Evolutionary conservation across 371 early-diverging fungal species (phyloP).

Genomic region (Mortierella sp.): DNA sequence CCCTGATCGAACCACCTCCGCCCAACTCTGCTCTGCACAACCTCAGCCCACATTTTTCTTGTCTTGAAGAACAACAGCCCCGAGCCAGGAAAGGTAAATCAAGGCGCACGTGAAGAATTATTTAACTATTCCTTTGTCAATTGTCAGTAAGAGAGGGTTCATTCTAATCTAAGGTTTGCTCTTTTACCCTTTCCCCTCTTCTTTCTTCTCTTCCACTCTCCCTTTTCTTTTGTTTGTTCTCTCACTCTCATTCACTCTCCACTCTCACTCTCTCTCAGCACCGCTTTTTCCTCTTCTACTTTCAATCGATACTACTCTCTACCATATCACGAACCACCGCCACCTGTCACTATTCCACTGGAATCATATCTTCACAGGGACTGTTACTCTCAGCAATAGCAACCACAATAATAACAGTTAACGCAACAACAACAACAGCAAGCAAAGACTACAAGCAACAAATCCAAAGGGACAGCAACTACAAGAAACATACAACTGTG

Average conservation of each 20-base stretch:
- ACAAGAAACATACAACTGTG: neutral
- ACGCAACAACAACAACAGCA: conserved; percentile 2
- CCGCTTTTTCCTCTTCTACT: neutral
- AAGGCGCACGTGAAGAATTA: neutral
- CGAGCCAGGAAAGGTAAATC: neutral
- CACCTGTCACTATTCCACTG: neutral
- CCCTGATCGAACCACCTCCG: conserved; percentile 5
- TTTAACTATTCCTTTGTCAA: neutral
- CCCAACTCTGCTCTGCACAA: neutral
- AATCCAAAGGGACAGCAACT: neutral
- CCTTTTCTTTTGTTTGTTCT: neutral
- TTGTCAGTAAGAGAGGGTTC: neutral
- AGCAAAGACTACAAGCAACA: neutral
- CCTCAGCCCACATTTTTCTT: neutral
- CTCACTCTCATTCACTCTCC: neutral
- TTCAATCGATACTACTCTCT: neutral
- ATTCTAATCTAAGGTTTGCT: neutral
- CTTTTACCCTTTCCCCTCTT: neutral
- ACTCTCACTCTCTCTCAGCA: neutral
- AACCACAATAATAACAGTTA: neutral
- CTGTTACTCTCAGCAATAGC: neutral
- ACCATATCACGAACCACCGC: neutral
- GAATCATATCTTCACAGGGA: neutral
- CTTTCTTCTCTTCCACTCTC: neutral
- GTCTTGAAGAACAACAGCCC: neutral